Percentiles rank a stretch among this genome's conserved stretches.
phyloP scores from a whole-genome alignment of 441 rosid genomes.

The Populus hybrid region DNA sequence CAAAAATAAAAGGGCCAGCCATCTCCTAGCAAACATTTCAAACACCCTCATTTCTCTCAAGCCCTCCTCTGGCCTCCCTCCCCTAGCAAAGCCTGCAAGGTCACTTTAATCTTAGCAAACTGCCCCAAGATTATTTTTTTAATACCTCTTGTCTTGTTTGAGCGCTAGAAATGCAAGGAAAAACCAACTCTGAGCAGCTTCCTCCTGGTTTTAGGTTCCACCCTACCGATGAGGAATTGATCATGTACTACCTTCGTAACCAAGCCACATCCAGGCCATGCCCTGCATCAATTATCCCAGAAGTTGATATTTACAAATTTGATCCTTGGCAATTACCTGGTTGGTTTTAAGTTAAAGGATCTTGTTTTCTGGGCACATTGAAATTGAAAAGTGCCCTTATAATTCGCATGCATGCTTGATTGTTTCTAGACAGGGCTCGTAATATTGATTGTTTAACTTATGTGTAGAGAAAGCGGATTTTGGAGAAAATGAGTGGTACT shows the following conservation, averaged over 20 bases:
- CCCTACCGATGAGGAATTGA: constrained; percentile 90
- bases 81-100: background rate
- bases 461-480: constrained; percentile 62
- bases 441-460: background rate
- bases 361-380: too few species aligned
- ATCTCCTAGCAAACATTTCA: constrained; percentile 62
- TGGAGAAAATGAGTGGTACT: constrained; percentile 89
- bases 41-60: constrained; percentile 20
- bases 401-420: background rate
- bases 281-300: constrained; percentile 79
- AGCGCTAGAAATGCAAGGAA: constrained; percentile 23
- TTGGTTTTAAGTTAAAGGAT: constrained; percentile 24
- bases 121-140: background rate
- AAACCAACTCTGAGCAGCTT: constrained; percentile 30
- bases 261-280: constrained; percentile 71
- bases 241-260: constrained; percentile 69
- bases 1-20: constrained; percentile 44
- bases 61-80: background rate
- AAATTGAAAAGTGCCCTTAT: background rate
- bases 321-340: constrained; percentile 97
- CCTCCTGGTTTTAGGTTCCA: constrained; percentile 97
- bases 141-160: background rate
- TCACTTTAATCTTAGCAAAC: background rate
- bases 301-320: constrained; percentile 83
- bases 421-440: background rate